Base-by-base conservation (phyloP, 2,329 filamentous ascomycete genomes). In the Paecilomyces sp. region DNA sequence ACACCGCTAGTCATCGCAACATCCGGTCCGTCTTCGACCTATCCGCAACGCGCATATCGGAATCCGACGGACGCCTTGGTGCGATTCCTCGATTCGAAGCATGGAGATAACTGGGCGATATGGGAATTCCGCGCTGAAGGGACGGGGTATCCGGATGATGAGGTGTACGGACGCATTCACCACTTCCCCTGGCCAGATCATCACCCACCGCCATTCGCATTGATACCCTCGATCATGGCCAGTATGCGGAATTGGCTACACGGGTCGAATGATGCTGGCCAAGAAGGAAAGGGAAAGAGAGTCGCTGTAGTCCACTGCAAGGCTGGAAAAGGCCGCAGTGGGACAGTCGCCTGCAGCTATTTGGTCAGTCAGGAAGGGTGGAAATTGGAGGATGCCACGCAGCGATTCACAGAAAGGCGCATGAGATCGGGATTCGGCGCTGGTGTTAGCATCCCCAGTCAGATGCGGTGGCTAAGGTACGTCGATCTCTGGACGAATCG, bases 61-160 rank as follows among this genome's bases (percentile, higher is more conserved):
- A 99, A 96, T 71, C 93, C 93, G 0, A 87, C 96, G 56, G 88
- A 95, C 70, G 85, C 88, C 47, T 85, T 99, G 24, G 91, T 97
- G 61, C 84, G 85, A 64, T 99, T 93, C 73, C 87, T 99, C 63
- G 91, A 97, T 76, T 79, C 83, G 53, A 91, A 92, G 69, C 94
- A 99, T 76, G 88, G 84, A 30, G 78, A 86, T 28, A 80, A 94
- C 63, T 99, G 94, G 94, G 87, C 89, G 2, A 96, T 99, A 68
- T 99, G 93, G 91, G 94, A 99, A 77, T 99, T 99, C 68, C 88
- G 94, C 54, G 94, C 92, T 36, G 94, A 99, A 74, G 94, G 94
- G 4, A 97, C 94, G 0, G 94, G 94, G 1, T 99, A 99, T 69
- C 92, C 92, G 0, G 94, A 99, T 70, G 84, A 87, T 18, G 90